These are phyloP conservation scores for Pseudogymnoascus sp. DNA, from an alignment of 2,329 filamentous ascomycete genomes.

Conservation along the genomic window DNA sequence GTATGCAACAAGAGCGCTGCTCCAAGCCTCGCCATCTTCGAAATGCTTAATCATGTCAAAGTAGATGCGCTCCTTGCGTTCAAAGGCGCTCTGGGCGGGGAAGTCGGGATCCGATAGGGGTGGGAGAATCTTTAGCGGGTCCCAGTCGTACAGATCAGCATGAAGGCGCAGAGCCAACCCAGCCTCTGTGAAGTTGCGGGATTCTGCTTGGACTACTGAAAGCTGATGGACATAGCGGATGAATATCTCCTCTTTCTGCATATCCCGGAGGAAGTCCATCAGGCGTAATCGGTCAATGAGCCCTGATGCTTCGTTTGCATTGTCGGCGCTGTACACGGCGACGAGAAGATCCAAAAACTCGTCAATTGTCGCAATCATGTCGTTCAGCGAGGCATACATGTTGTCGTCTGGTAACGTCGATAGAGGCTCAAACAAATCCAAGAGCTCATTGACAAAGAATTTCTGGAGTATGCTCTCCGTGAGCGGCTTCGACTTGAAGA, in stretches of 20 bases:
- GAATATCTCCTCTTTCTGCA: slow-evolving; percentile 96
- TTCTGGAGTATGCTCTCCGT: slow-evolving; percentile 89
- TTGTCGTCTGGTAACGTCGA: slow-evolving; percentile 60
- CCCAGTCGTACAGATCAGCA: slow-evolving; percentile 89
- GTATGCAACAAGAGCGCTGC: slow-evolving; percentile 78
- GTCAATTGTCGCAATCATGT: slow-evolving; percentile 76
- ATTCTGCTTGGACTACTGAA: slow-evolving; percentile 65
- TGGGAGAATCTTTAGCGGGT: slow-evolving; percentile 58
- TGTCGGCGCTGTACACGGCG: slow-evolving; percentile 74
- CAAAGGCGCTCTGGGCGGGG: slow-evolving; percentile 77
- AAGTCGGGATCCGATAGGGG: slow-evolving; percentile 68
- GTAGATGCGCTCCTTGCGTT: slow-evolving; percentile 85
- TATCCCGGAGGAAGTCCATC: slow-evolving; percentile 94
- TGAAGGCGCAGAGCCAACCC: slow-evolving; percentile 84
- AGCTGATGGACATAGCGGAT: slow-evolving; percentile 93
- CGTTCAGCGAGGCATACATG: slow-evolving; percentile 67
- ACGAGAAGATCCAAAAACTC: slow-evolving; percentile 87
- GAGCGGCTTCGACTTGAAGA: slow-evolving; percentile 83
- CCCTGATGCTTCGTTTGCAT: slow-evolving; percentile 64
- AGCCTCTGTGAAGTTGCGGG: slow-evolving; percentile 76
- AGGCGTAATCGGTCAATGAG: slow-evolving; percentile 83
- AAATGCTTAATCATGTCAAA: slow-evolving; percentile 93
- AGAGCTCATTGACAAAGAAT: slow-evolving; percentile 77
- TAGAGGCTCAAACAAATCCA: slow-evolving; percentile 70
- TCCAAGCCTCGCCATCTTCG: slow-evolving; percentile 91